Base-by-base conservation (phyloP, 176 grass and related monocot species). In the Rhynchospora breviuscula region DNA sequence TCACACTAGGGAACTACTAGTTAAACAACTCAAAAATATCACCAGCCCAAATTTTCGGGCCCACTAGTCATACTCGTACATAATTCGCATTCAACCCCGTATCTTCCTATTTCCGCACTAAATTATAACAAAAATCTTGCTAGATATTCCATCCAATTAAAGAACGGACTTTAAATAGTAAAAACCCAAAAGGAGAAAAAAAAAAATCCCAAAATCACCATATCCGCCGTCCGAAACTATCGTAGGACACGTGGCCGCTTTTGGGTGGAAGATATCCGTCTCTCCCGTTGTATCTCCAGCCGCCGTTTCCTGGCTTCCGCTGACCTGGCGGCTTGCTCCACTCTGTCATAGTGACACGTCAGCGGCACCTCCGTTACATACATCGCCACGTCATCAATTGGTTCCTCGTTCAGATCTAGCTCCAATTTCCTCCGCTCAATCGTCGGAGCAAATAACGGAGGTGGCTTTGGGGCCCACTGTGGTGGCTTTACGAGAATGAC, bases 251-350 rank as follows among this genome's bases (percentile, higher is more conserved):
- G 74, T 78, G 79, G 79, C 44, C 79, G 79, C 31, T 66, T 66
- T 11, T 64, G 33, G 35, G 0, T 10, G 29, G 31, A 7, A 0
- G 56, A 66, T 66, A 31, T 64, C 44, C 35, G 44, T 59, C 79
- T 82, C 79, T 82, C 79, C 19, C 79, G 31, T 6, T 82, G 79
- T 23, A 21, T 82, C 23, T 82, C 79, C 79, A 82, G 8, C 59
- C 79, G 23, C 56, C 35, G 25, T 58, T 33, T 61, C 79, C 79
- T 61, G 5, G 59, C 57, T 59, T 48, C 4, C 14, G 52, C 59
- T 64, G 75, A 79, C 56, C 6, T 79, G 75, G 75, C 75, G 15
- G 59, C 79, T 44, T 46, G 65, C 21, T 66, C 19, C n/a, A 21
- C 23, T 66, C 44, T 40, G 48, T 82, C 79, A 22, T 7, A 2